A percentile compares a stretch with the other conserved stretches of the same genome.
Conservation (phyloP, 441 rosid species). For the Flueggea neowawraea region DNA sequence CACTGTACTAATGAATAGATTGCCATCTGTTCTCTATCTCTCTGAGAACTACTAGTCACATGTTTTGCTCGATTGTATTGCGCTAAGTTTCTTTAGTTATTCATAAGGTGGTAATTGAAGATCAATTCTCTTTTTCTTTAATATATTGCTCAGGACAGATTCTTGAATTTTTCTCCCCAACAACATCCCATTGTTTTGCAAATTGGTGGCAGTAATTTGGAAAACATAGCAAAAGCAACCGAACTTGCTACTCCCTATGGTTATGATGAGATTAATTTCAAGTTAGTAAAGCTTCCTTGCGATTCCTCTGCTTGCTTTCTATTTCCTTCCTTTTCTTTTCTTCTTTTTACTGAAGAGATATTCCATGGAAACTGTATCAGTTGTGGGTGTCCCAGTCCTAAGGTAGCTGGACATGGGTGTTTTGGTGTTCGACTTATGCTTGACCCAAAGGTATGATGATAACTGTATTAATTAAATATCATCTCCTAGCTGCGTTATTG, state of each 20-base stretch:
- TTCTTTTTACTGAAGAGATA: slow-evolving; percentile 4
- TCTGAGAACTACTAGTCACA: no score
- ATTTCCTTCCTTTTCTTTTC: slow-evolving; percentile 11
- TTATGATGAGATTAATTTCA: slow-evolving; percentile 97
- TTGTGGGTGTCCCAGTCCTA: slow-evolving; percentile 98
- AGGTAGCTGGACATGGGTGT: slow-evolving; percentile 96
- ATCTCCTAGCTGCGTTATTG: not conserved
- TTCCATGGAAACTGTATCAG: slow-evolving; percentile 27
- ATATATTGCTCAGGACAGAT: slow-evolving; percentile 81
- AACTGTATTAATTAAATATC: slow-evolving; percentile 12
- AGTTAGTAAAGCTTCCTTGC: slow-evolving; percentile 41
- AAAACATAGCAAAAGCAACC: slow-evolving; percentile 85
- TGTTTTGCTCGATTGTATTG: not conserved
- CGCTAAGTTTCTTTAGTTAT: not conserved
- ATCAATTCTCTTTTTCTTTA: slow-evolving; percentile 14
- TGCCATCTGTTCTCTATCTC: no score
- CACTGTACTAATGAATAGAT: no score
- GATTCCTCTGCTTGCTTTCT: slow-evolving; percentile 8
- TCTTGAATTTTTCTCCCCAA: slow-evolving; percentile 81
- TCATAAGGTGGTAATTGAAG: not conserved
- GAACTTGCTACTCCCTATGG: slow-evolving; percentile 70
- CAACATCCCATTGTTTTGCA: slow-evolving; percentile 96
- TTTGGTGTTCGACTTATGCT: slow-evolving; percentile 98
- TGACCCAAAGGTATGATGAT: slow-evolving; percentile 72
- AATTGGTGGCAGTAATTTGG: slow-evolving; percentile 93